These are phyloP conservation scores for Larix sibirica DNA, from an alignment of 83 land plant species.

Conservation along the genomic window DNA sequence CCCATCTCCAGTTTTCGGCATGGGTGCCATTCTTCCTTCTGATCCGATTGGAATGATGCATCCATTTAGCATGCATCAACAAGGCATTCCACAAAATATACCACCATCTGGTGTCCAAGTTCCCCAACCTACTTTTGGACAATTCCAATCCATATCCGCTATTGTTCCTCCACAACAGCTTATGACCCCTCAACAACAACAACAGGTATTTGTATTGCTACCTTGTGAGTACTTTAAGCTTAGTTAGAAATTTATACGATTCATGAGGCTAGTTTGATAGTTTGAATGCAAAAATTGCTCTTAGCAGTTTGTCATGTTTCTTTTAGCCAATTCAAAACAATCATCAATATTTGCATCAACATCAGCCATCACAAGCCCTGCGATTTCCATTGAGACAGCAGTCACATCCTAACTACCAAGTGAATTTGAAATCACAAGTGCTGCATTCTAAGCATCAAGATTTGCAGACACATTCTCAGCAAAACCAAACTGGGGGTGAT, in stretches of 20 bases:
- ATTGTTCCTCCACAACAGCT: conserved; percentile 33
- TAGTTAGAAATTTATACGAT: background rate
- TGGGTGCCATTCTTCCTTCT: conserved; percentile 39
- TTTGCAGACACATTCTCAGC: conserved; percentile 4
- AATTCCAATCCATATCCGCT: conserved; percentile 32
- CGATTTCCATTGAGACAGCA: conserved; percentile 7
- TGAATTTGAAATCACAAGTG: conserved; percentile 8
- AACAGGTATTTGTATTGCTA: conserved; percentile 38
- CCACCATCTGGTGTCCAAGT: conserved; percentile 28
- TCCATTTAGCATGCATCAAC: conserved; percentile 54
- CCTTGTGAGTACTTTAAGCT: background rate
- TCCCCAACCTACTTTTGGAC: conserved; percentile 36
- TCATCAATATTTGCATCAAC: conserved; percentile 8
- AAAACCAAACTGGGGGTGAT: background rate
- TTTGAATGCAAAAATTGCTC: background rate
- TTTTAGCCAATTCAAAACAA: conserved; percentile 6
- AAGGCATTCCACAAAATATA: conserved; percentile 33
- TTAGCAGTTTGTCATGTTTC: background rate
- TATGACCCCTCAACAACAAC: conserved; percentile 29
- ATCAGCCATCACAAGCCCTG: conserved; percentile 1
- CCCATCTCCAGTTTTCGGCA: conserved; percentile 50
- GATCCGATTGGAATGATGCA: conserved; percentile 54
- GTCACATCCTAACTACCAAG: conserved; percentile 10
- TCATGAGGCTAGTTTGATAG: background rate
- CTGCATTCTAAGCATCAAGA: conserved; percentile 17